Percentiles rank a stretch among this genome's conserved stretches.
phyloP scores from a whole-genome alignment of 2,329 filamentous ascomycete genomes.

The Calonectria pseudoturangicola region DNA sequence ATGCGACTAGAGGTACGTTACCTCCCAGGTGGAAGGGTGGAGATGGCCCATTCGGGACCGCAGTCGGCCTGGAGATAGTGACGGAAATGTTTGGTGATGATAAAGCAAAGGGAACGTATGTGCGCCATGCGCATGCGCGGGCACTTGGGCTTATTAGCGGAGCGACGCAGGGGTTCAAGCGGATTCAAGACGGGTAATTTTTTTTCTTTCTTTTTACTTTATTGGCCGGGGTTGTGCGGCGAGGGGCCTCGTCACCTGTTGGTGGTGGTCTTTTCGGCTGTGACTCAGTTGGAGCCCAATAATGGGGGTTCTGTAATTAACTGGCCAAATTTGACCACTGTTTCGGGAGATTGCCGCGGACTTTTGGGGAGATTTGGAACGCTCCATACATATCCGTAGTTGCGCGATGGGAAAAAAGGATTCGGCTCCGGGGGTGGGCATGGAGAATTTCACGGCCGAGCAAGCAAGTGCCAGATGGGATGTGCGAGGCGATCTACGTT shows the following conservation, averaged over 20 bases:
- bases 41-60: not conserved
- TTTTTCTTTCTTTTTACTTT: not conserved
- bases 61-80: slow-evolving; percentile 19
- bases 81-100: slow-evolving; percentile 12
- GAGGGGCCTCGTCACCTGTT: not conserved
- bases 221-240: not conserved
- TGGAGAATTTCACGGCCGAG: not conserved
- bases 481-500: not conserved
- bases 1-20: slow-evolving; percentile 1
- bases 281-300: slow-evolving; percentile 7
- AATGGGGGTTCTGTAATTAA: slow-evolving; percentile 1
- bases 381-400: not conserved
- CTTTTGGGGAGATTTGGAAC: not conserved
- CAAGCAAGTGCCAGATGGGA: not conserved
- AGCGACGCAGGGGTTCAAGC: slow-evolving; percentile 16
- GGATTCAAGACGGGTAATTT: slow-evolving; percentile 22
- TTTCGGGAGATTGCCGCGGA: slow-evolving; percentile 10
- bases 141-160: slow-evolving; percentile 1
- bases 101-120: not conserved
- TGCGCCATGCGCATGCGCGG: not conserved
- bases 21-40: not conserved
- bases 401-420: not conserved
- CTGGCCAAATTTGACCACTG: slow-evolving; percentile 15
- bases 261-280: not conserved
- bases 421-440: slow-evolving; percentile 1